Base-by-base conservation (phyloP, 192 early-diverging fungal species). In the Coemansia sp. region DNA sequence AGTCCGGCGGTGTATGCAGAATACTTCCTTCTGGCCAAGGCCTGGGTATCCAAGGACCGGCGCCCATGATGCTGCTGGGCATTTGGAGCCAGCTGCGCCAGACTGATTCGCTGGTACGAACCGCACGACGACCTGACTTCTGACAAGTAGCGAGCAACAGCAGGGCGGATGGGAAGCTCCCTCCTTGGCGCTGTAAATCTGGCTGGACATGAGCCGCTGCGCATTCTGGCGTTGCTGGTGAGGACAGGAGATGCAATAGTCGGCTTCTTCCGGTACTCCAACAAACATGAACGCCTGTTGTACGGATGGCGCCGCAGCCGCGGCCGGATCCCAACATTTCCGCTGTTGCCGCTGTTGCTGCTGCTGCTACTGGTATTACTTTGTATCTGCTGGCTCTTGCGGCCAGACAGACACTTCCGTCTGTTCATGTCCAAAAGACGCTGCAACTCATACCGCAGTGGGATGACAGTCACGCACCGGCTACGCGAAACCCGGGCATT, bases 371-470 rank as follows among this genome's bases (percentile, higher is more conserved):
- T 15, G 4, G 2, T 25, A 7, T 32, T 20, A 7, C 9, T 33
- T 20, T 35, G n/a, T 4, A 35, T 53, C 32, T 33, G 29, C 49
- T 41, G 46, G 22, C 66, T 34, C 20, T 45, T 56, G 34, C 33
- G 59, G 13, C 14, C 13, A 13, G 42, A 45, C 42, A 17, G 10
- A 17, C 42, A 17, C 13, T 17, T 45, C 17, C 42, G 7, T 17
- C 55, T 38, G 3, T 52, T 54, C 40, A 42, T 43, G 10, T 61
- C 62, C 62, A 72, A 23, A 36, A 74, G 59, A 5, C 71, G 64
- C 62, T 79, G 76, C 25, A 79, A 68, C 71, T 79, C 76, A 5
- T 74, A 22, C 3, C 65, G 76, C 35, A 74, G 22, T 10, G 76
- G 76, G 11, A 73, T 74, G 1, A 79, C 71, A 1, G 76, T 79